Conservation (phyloP, 2,329 filamentous ascomycete genomes). For the Ophiostoma himal-ulmi region DNA sequence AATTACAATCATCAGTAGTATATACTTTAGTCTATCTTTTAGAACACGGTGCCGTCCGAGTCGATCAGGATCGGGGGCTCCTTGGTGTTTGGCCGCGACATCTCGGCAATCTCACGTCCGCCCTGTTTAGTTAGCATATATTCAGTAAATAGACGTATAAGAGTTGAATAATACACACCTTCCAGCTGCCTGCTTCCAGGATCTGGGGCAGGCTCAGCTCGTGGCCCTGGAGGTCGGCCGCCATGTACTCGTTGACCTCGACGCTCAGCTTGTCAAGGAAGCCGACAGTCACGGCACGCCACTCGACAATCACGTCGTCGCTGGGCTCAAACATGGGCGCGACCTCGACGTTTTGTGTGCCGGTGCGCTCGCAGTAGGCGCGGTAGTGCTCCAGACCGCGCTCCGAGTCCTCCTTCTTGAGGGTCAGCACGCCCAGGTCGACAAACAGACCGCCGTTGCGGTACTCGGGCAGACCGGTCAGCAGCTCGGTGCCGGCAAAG, state of each 20-base stretch:
- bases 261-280: constrained; percentile 50
- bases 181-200: constrained; percentile 95
- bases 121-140: constrained; percentile 46
- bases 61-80: constrained; percentile 94
- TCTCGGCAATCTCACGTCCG: constrained; percentile 90
- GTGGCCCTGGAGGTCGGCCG: constrained; percentile 56
- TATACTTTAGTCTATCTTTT: background rate
- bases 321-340: constrained; percentile 54
- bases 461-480: constrained; percentile 88
- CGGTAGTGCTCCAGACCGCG: constrained; percentile 44
- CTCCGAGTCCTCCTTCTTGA: constrained; percentile 43
- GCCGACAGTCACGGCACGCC: constrained; percentile 58
- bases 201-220: constrained; percentile 80
- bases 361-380: constrained; percentile 65
- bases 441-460: constrained; percentile 86
- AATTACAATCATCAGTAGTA: background rate
- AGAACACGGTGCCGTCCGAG: constrained; percentile 91
- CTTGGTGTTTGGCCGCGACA: constrained; percentile 91
- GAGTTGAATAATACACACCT: constrained; percentile 53
- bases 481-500: constrained; percentile 60
- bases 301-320: constrained; percentile 59
- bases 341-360: constrained; percentile 54
- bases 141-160: constrained; percentile 2
- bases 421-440: constrained; percentile 67
- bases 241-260: constrained; percentile 58